phyloP scores from a whole-genome alignment of 345 rosid genomes.

The Durio zibethinus region DNA sequence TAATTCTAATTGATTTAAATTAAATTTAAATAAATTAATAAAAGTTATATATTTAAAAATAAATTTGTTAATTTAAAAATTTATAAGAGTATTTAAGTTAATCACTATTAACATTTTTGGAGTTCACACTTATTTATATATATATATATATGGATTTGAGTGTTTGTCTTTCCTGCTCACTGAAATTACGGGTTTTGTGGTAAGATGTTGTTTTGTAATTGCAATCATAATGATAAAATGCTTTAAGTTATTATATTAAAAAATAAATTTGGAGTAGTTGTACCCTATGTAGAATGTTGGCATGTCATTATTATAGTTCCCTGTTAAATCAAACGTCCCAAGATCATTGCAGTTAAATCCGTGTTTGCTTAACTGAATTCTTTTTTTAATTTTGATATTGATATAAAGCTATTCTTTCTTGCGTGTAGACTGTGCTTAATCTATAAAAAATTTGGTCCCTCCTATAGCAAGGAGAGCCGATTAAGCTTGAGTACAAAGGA shows the following conservation, averaged over 20 bases:
- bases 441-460: background rate
- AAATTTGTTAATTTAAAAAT: too few relatives aligned
- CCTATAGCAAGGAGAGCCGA: conserved; percentile 76
- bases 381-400: background rate
- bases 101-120: too few relatives aligned
- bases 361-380: background rate
- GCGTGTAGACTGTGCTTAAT: background rate
- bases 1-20: too few relatives aligned
- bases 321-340: background rate
- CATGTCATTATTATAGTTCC: background rate
- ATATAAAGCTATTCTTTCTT: background rate
- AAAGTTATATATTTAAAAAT: too few relatives aligned
- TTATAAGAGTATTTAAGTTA: too few relatives aligned
- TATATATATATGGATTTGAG: too few relatives aligned
- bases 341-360: background rate
- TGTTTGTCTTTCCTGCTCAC: background rate
- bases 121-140: too few relatives aligned
- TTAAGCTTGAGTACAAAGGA: conserved; percentile 85
- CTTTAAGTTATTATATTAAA: too few relatives aligned
- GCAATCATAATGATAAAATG: background rate
- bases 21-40: too few relatives aligned
- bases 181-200: background rate
- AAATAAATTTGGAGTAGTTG: too few relatives aligned
- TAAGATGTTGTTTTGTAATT: background rate
- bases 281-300: too few relatives aligned